A percentile compares a stretch with the other conserved stretches of the same genome.
These are phyloP conservation scores for Salix koriyanagi DNA, from an alignment of 345 rosid genomes.

Conservation along the genomic window DNA sequence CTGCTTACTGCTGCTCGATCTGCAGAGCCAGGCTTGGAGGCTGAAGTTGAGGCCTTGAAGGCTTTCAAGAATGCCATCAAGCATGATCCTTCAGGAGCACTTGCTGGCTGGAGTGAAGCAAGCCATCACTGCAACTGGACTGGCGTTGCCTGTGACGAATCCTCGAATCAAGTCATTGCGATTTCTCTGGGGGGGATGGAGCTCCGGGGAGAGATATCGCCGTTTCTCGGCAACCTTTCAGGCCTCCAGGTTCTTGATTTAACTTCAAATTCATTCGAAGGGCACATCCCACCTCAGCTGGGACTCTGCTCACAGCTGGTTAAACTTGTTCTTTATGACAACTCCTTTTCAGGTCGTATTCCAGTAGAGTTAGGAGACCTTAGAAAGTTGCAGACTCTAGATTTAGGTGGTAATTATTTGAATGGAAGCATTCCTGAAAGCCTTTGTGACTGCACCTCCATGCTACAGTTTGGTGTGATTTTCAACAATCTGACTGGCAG, in stretches of 20 bases:
- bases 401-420: slow-evolving; percentile 54
- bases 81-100: slow-evolving; percentile 51
- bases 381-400: slow-evolving; percentile 43
- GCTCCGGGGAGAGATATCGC: slow-evolving; percentile 63
- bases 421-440: slow-evolving; percentile 56
- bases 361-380: slow-evolving; percentile 60
- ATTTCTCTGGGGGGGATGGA: slow-evolving; percentile 55
- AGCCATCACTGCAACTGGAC: slow-evolving; percentile 79
- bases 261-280: slow-evolving; percentile 51
- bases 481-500: slow-evolving; percentile 61
- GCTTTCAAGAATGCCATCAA: slow-evolving; percentile 56
- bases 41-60: slow-evolving; percentile 49
- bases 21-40: slow-evolving; percentile 31
- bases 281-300: slow-evolving; percentile 56
- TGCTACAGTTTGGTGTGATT: slow-evolving; percentile 38
- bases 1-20: slow-evolving; percentile 2
- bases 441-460: slow-evolving; percentile 51
- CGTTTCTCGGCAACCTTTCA: slow-evolving; percentile 65
- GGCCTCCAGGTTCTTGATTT: slow-evolving; percentile 87
- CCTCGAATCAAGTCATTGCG: slow-evolving; percentile 38
- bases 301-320: slow-evolving; percentile 52
- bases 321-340: slow-evolving; percentile 42
- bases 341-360: slow-evolving; percentile 60
- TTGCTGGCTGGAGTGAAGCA: slow-evolving; percentile 56
- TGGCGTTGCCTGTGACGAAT: slow-evolving; percentile 56